These are phyloP conservation scores for Penicillium verhagenii DNA, from an alignment of 495 filamentous ascomycete genomes.

Conservation along the genomic window DNA sequence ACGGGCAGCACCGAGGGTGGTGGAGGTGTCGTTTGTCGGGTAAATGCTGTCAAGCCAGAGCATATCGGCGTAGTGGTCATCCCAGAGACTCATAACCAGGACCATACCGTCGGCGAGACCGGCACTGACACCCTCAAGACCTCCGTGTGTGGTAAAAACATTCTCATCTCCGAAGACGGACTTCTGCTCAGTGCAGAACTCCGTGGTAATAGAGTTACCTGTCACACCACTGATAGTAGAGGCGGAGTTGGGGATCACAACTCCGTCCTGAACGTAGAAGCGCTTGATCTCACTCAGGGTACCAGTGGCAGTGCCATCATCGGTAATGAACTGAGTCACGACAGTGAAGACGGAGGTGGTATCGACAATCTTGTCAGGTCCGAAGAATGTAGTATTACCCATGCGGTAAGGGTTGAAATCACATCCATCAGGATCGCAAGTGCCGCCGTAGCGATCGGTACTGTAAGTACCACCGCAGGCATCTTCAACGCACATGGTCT, in stretches of 20 bases:
- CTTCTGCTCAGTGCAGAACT: conserved; percentile 63
- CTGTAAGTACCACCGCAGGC: conserved; percentile 53
- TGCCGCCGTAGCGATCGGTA: conserved; percentile 45
- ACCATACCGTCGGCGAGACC: conserved; percentile 62
- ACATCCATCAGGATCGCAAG: conserved; percentile 76
- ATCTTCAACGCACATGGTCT: conserved; percentile 57
- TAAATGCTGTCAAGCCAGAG: conserved; percentile 80
- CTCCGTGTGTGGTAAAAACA: conserved; percentile 60
- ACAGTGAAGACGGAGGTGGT: conserved; percentile 64
- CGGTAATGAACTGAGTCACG: conserved; percentile 68
- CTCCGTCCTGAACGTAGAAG: conserved; percentile 69
- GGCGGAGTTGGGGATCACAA: conserved; percentile 57
- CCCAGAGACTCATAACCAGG: conserved; percentile 77
- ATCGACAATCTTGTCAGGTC: conserved; percentile 58
- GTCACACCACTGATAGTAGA: conserved; percentile 52
- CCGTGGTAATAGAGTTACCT: conserved; percentile 57
- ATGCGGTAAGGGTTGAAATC: conserved; percentile 76
- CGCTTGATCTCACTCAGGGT: conserved; percentile 63
- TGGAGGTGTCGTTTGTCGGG: conserved; percentile 55
- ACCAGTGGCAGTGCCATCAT: conserved; percentile 53
- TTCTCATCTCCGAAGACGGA: conserved; percentile 58
- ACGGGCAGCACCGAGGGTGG: conserved; percentile 63
- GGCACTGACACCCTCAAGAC: conserved; percentile 55
- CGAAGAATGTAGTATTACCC: conserved; percentile 64
- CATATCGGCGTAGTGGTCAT: conserved; percentile 76